These are phyloP conservation scores for Salvia hispanica DNA, from an alignment of 257 asterid species.

Conservation along the genomic window DNA sequence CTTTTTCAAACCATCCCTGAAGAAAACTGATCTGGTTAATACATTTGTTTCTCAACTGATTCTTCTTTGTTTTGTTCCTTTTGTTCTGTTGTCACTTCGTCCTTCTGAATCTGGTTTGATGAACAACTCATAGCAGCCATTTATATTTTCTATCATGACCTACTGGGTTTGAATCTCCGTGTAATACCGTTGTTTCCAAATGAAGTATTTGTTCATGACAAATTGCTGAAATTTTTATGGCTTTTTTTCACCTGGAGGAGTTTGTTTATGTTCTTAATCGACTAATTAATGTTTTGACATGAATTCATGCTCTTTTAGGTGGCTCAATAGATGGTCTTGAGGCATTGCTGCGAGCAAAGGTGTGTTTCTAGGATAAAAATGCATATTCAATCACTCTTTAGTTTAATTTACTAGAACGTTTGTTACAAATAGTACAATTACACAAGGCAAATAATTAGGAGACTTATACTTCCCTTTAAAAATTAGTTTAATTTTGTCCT, in stretches of 20 bases:
- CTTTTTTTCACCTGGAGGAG: constrained; percentile 10
- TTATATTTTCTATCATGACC: not conserved
- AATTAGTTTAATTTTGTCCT: not conserved
- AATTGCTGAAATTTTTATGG: constrained; percentile 23
- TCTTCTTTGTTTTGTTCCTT: too few species aligned
- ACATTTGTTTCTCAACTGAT: not conserved
- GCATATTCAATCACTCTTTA: constrained; percentile 14
- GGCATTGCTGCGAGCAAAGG: constrained; percentile 85
- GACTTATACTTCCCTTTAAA: not conserved
- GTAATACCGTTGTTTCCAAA: constrained; percentile 4
- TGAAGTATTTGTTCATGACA: constrained; percentile 2
- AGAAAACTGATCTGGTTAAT: not conserved
- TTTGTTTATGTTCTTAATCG: constrained; percentile 20
- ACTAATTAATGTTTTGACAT: constrained; percentile 28
- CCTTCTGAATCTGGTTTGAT: not conserved
- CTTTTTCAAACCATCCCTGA: not conserved
- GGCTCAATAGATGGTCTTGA: constrained; percentile 89
- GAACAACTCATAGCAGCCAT: not conserved
- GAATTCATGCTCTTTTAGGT: constrained; percentile 52
- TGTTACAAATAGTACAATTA: not conserved
- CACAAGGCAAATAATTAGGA: not conserved
- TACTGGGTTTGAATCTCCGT: constrained; percentile 10
- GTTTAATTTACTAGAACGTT: constrained; percentile 6
- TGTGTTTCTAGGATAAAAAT: constrained; percentile 39
- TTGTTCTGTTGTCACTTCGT: too few species aligned